Conservation (phyloP, 805 yeast genomes). For the Metschnikowia reukaufii region DNA sequence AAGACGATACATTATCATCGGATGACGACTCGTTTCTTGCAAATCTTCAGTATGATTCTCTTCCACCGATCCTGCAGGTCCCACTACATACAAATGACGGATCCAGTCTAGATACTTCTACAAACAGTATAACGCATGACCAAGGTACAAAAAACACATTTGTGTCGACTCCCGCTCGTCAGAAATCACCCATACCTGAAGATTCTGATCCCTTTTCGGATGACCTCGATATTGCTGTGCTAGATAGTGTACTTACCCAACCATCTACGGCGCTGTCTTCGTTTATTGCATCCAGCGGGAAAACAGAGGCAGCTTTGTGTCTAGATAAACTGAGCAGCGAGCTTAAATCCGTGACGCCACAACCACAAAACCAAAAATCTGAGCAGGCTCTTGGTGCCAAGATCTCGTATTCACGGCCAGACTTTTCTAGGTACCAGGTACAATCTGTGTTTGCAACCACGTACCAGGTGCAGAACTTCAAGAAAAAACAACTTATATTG, state of each 20-base stretch:
- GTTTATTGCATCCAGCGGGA: not conserved
- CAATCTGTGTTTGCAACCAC: conserved; percentile 27
- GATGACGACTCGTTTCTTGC: conserved; percentile 30
- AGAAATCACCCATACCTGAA: not conserved
- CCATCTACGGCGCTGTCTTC: conserved; percentile 14
- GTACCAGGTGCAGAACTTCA: conserved; percentile 29
- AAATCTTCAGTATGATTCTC: conserved; percentile 10
- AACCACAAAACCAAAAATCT: not conserved
- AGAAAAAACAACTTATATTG: conserved; percentile 52
- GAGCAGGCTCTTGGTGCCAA: conserved; percentile 24
- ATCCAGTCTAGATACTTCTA: not conserved
- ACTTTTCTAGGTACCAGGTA: conserved; percentile 52
- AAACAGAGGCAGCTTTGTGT: conserved; percentile 42
- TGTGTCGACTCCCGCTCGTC: not conserved
- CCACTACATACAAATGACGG: not conserved
- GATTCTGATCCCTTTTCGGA: conserved; percentile 23
- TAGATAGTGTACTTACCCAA: conserved; percentile 18
- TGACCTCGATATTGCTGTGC: conserved; percentile 17
- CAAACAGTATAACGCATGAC: not conserved
- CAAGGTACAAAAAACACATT: not conserved
- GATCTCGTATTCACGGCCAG: conserved; percentile 45
- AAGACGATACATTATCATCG: conserved; percentile 17
- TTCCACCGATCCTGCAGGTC: conserved; percentile 7
- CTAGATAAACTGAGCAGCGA: conserved; percentile 49
- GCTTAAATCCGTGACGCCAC: conserved; percentile 30